Base-by-base conservation (phyloP, 306 rosid genomes). In the Acacia crassicarpa region DNA sequence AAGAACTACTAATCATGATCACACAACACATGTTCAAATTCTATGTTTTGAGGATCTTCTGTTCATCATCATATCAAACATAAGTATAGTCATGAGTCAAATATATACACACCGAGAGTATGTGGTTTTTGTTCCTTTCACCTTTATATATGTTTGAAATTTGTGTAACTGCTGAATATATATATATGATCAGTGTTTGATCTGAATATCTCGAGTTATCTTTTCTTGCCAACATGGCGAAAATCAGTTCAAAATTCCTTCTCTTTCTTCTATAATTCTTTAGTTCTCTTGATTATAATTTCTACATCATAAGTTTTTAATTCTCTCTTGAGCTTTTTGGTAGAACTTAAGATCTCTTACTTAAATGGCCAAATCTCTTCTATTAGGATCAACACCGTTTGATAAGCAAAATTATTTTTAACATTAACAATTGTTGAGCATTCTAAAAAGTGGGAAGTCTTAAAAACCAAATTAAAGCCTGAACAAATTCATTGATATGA, bases 1-100 rank as follows among this genome's bases (percentile, higher is more conserved):
- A 87, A 87, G 87, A 87, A 89, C 82, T 87, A 89, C 80, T 71
- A 71, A 58, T 20, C 2, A 22, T 4, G 27, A 20, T n/a, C 25
- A 56, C 25, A 6, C 0, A 0, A 6, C 0, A 23, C 17, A 69
- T 10, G n/a, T 33, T 66, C 61, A 78, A 83, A 63, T 63, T 56
- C n/a, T 53, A 72, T 44, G 35, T 81, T 27, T 66, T 35, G 67
- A 27, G 51, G 41, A 38, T 70, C 33, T n/a, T 67, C 4, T 33
- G 22, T 3, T 58, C 16, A 46, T 58, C 16, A 27, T 13, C 2
- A 30, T 30, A 30, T 13, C 40, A 63, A 14, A 13, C 4, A 30
- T 33, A 33, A 38, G 41, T 66, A 66, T 33, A 61, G 16, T 8
- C 1, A 7, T n/a, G 11, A 56, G 32, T 4, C 35, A 23, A 23